Conservation (phyloP, 441 rosid genomes). For the Populus hybrid region DNA sequence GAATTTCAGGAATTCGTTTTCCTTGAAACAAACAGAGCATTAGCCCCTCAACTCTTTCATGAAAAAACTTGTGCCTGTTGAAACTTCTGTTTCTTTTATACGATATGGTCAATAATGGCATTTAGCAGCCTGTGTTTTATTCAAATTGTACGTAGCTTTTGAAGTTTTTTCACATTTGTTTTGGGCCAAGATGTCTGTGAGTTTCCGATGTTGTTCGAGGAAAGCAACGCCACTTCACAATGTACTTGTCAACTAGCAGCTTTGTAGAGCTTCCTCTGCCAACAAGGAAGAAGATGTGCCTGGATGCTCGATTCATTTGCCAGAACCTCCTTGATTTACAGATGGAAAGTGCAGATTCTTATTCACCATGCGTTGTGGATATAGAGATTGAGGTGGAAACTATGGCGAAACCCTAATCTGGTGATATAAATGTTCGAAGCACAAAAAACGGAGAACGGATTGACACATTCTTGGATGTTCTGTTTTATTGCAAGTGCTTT, state of each 20-base stretch:
- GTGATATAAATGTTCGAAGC: slow-evolving; percentile 33
- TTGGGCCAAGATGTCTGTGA: slow-evolving; percentile 68
- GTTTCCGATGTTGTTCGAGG: slow-evolving; percentile 63
- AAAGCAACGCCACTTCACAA: slow-evolving; percentile 37
- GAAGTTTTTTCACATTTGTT: slow-evolving; percentile 16
- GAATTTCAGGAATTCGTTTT: too few species aligned
- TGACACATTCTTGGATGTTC: slow-evolving; percentile 32
- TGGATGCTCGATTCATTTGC: slow-evolving; percentile 46
- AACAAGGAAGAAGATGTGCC: slow-evolving; percentile 44
- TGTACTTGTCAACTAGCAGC: slow-evolving; percentile 52
- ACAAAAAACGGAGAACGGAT: slow-evolving; percentile 37
- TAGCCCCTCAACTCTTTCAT: not conserved
- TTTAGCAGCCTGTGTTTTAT: not conserved
- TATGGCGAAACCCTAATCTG: slow-evolving; percentile 32
- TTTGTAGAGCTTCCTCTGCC: slow-evolving; percentile 63
- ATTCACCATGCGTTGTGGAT: slow-evolving; percentile 60
- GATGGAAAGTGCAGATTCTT: slow-evolving; percentile 49
- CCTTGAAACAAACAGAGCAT: too few species aligned
- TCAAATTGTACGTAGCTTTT: not conserved
- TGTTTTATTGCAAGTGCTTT: not conserved
- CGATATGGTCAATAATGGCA: not conserved
- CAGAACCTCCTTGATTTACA: slow-evolving; percentile 57
- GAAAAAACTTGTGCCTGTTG: too few species aligned
- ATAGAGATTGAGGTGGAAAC: slow-evolving; percentile 57
- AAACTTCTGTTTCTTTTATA: not conserved